These are phyloP conservation scores for Sarocladiaceae sp. DNA, from an alignment of 2,329 filamentous ascomycete species.

Conservation along the genomic window DNA sequence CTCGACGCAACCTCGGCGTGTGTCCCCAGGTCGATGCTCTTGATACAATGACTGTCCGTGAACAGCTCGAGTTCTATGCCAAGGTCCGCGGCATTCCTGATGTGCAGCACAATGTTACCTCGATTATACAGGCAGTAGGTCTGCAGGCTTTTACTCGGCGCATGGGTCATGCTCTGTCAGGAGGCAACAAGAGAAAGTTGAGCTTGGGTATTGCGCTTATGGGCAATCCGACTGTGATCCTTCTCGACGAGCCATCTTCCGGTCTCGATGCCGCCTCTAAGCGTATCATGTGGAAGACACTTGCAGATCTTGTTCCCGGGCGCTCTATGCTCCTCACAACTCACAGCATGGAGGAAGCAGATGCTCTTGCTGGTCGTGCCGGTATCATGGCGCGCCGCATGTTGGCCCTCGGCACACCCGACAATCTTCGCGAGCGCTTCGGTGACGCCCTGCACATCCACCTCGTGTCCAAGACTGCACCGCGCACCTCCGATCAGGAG, in stretches of 20 bases:
- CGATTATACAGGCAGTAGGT: conserved; percentile 76
- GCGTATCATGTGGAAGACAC: conserved; percentile 85
- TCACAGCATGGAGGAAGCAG: conserved; percentile 92
- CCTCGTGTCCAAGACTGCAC: conserved; percentile 67
- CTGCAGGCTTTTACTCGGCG: conserved; percentile 63
- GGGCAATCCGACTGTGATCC: conserved; percentile 80
- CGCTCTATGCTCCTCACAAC: conserved; percentile 85
- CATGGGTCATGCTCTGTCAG: conserved; percentile 74
- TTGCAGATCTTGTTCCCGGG: conserved; percentile 66
- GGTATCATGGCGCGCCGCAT: conserved; percentile 83
- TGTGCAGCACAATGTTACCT: conserved; percentile 68
- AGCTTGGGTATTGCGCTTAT: conserved; percentile 85
- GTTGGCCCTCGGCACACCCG: conserved; percentile 74
- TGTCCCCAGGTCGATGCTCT: conserved; percentile 86
- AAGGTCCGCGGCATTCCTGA: conserved; percentile 71
- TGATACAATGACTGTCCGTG: conserved; percentile 82
- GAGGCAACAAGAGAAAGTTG: conserved; percentile 91
- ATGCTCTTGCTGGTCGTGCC: conserved; percentile 74
- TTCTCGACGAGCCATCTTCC: conserved; percentile 83
- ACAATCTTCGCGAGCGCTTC: conserved; percentile 65
- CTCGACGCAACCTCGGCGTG: conserved; percentile 75
- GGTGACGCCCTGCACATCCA: conserved; percentile 79
- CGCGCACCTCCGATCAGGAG: conserved; percentile 62
- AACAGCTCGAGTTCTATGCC: conserved; percentile 86
- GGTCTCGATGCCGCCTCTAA: conserved; percentile 90